Base-by-base conservation (phyloP, 2,329 filamentous ascomycete species). In the Didymella pinodella region DNA sequence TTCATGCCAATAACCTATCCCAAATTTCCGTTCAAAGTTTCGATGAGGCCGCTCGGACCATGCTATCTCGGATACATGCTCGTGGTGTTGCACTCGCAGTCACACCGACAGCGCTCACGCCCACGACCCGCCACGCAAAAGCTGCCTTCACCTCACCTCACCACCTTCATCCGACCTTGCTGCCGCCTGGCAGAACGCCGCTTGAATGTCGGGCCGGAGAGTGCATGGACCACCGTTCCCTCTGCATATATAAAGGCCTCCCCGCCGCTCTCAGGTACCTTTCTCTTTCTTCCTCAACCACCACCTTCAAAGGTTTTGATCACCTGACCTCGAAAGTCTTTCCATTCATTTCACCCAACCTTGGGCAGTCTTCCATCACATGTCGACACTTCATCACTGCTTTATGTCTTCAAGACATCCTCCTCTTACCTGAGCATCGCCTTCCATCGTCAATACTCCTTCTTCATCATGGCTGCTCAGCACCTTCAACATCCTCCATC, bases 41-140 rank as follows among this genome's bases (percentile, higher is more conserved):
- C 49, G 29, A 16, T 54, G 45, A 54, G 45, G 45, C 43, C 48
- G 54, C 54, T 57, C 22, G 48, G 54, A 20, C 43, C 54, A 49
- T 36, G 18, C 41, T 16, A 8, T 20, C 22, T 38, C 14, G 6
- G 6, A 22, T 26, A 14, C 7, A 10, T 20, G 47, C 22, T 44
- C 8, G 14, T 49, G 54, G 26, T 51, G 41, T 40, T 51, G 34
- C 18, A 25, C 11, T 47, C 3, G 20, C 25, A n/a, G 40, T 50
- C 46, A 48, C 31, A 18, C 32, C 16, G 16, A 49, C 34, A 31
- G 16, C 29, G 25, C 29, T 31, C 28, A 29, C 53, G 31, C 46
- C 25, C 29, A 46, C 47, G 31, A 26, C 46, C 16, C 40, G 18
- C 46, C 29, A 46, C 12, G 7, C 4, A 31, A 45, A 28, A 44